Percentiles rank a stretch among this genome's conserved stretches.
Conservation (phyloP, 2,329 filamentous ascomycete species). For the Hypoxylon sp. region DNA sequence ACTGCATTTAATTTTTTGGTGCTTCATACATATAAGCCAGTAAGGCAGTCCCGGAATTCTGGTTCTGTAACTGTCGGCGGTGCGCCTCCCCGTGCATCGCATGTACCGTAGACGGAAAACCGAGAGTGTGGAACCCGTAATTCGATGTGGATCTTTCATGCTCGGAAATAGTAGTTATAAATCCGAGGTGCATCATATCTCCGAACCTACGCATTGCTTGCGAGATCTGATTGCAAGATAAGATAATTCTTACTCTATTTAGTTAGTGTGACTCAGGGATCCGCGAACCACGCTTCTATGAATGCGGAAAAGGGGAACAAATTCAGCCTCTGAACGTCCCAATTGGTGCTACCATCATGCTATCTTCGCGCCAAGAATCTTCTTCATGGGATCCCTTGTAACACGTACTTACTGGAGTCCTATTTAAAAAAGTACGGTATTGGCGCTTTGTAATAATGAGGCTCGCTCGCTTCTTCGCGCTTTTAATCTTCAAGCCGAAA, state of each 20-base stretch:
- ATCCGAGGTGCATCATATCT: conserved; percentile 32
- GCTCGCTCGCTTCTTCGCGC: conserved; percentile 22
- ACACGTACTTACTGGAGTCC: background rate
- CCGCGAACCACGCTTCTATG: background rate
- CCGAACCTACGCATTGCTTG: conserved; percentile 15
- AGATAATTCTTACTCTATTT: conserved; percentile 18
- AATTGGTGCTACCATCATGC: conserved; percentile 1
- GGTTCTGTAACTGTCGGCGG: conserved; percentile 4
- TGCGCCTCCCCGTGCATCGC: background rate
- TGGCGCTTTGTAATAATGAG: conserved; percentile 19
- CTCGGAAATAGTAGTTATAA: conserved; percentile 1
- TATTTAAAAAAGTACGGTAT: conserved; percentile 12
- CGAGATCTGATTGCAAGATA: conserved; percentile 31
- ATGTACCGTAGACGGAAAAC: background rate
- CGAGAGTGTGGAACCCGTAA: conserved; percentile 10
- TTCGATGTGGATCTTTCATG: background rate
- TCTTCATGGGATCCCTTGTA: conserved; percentile 8
- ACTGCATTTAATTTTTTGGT: background rate
- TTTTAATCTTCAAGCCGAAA: conserved; percentile 17
- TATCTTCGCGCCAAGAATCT: conserved; percentile 1
- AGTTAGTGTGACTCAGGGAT: conserved; percentile 15
- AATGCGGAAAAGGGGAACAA: background rate
- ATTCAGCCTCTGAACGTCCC: conserved; percentile 6
- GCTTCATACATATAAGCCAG: background rate
- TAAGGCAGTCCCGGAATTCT: conserved; percentile 2